Evolutionary conservation across 2,329 filamentous ascomycete species (phyloP).

Genomic region (Emergomyces orientalis): DNA sequence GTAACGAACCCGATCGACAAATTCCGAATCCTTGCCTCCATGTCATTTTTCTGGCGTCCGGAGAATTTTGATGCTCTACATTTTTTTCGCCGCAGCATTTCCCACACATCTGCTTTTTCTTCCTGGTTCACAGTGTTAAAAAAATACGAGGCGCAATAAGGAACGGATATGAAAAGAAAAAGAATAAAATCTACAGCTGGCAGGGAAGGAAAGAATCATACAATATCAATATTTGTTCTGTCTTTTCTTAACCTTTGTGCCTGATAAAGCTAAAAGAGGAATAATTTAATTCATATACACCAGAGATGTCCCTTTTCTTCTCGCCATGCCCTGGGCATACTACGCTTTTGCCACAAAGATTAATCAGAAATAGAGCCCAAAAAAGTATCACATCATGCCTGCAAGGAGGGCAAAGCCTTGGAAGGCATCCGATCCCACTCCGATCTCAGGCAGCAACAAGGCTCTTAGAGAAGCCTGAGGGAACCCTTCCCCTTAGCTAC

Average conservation of each 20-base stretch:
- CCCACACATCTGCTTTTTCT: background rate
- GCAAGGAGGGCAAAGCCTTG: background rate
- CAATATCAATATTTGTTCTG: background rate
- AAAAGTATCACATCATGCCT: background rate
- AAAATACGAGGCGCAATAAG: background rate
- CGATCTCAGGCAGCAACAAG: background rate
- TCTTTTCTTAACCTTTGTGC: too few species aligned
- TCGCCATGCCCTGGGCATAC: background rate
- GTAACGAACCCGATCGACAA: conserved; percentile 4
- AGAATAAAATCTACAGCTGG: background rate
- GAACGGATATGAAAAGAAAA: background rate
- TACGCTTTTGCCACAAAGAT: background rate
- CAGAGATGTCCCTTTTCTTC: background rate
- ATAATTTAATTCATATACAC: background rate
- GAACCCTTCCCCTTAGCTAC: background rate
- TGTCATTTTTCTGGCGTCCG: conserved; percentile 5
- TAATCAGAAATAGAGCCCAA: background rate
- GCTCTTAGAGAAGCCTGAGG: background rate
- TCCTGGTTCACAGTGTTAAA: background rate
- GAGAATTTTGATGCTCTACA: background rate
- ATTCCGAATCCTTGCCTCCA: background rate
- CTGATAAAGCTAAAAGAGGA: background rate
- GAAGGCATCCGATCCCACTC: background rate
- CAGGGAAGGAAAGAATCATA: background rate
- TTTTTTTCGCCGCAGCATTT: background rate